Base-by-base conservation (phyloP, 768 basidiomycete genomes). In the Lactifluus rugatus region DNA sequence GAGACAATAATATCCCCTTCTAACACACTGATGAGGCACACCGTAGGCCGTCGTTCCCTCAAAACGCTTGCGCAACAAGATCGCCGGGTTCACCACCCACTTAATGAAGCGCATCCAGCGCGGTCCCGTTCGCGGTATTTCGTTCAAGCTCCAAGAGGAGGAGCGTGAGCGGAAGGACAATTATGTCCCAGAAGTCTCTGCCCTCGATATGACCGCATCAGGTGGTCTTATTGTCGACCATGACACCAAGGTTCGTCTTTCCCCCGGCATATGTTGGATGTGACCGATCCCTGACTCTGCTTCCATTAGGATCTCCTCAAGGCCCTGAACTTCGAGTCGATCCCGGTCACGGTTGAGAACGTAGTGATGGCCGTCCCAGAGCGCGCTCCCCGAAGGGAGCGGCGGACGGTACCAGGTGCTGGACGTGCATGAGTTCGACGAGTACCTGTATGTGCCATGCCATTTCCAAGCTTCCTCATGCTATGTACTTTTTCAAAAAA, bases 101-200 rank as follows among this genome's bases (percentile, higher is more conserved):
- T 79, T 99, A 74, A 99, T 99, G 96, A 97, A 93, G 83, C 93
- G 96, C 70, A 99, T 99, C 69, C 93, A 96, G 75, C 85, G 85
- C 60, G 96, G 96, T 3, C 96, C 96, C 68, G 96, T 99, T 64
- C 92, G 93, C 64, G 96, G 96, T 68, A 99, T 99, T 73, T 98
- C 96, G 56, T 99, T 98, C 92, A 96, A 97, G 76, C 88, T 99
- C 67, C 96, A 99, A 74, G 96, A 98, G 71, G 96, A 99, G 76
- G 96, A 99, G 78, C 83, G 96, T 62, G 96, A 99, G 76, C 79
- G 95, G 69, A 98, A 98, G 82, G 96, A 99, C 73, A 94, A 97
- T 81, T 97, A 91, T 74, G 95, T 98, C 54, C 96, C 96, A 63
- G 96, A 98, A 70, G 85, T 96, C 39, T 99, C 96, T 53, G 96